Base-by-base conservation (phyloP, 371 early-diverging fungal species). In the Dinochytrium kinnereticum region DNA sequence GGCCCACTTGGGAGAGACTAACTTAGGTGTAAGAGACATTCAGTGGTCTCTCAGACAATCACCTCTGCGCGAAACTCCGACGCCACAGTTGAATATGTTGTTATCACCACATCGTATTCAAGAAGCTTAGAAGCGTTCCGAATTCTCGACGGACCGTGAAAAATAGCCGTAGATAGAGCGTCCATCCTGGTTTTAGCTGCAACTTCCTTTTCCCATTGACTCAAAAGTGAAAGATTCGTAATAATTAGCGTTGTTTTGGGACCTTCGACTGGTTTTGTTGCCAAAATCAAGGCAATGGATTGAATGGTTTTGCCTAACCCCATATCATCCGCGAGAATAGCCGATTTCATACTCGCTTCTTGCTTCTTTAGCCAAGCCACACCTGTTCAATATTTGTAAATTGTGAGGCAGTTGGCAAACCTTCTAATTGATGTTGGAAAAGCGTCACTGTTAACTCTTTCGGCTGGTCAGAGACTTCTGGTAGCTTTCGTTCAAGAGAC, bases 251-350 rank as follows among this genome's bases (percentile, higher is more conserved):
- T 82, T 7, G 78, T 71, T 50, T 77, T 76, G 2, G 49, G 24
- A 17, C 70, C 59, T 5, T 40, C 37, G 1, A 73, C 70, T 5
- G 71, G 64, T 26, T 72, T 71, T 1, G 73, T 51, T 44, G 57
- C 81, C 10, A 79, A 53, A 26, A 82, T 75, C 5, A 75, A 34
- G 13, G 71, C 70, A 26, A 82, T 76, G 13, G 76, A 70, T 59
- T 82, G 82, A n/a, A 82, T 66, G 0, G 82, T 82, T 75, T 82
- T 78, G 2, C 73, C 81, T 26, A 81, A 74, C 1, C 81, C 81
- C 76, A 73, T 74, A 49, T 75, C 70, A 51, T 72, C 75, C 21
- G 74, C 72, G 10, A 72, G 30, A 24, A 76, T 51, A 30, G 30
- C 53, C 5, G 17, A 40, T 33, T 70, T 55, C 17, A 37, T 40